Base-by-base conservation (phyloP, 495 filamentous ascomycete genomes). In the Xylaria longipes region DNA sequence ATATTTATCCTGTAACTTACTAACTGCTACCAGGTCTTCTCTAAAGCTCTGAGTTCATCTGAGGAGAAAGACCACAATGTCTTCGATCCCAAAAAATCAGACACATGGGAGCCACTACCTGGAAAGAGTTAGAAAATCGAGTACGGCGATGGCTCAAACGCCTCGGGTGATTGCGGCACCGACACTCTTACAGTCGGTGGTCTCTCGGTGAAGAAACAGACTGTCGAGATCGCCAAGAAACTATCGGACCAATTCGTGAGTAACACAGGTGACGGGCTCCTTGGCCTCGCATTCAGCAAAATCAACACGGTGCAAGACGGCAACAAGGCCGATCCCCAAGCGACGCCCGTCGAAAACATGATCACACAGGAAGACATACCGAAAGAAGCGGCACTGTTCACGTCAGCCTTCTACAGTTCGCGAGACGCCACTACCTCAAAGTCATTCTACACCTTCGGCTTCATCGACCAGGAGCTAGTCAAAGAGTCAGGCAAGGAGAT, bases 401-500 rank as follows among this genome's bases (percentile, higher is more conserved):
- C 92, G 0, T 90, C 87, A 27, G 90, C 92, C 65, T 86, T 94
- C 52, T 91, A 90, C 70, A 90, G 86, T 66, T 88, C 86, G 81
- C 85, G 88, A 29, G 89, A 91, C 79, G 74, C 81, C 37, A 83
- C 86, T 68, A 82, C 86, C 71, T 85, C 86, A 64, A 82, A 86
- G 64, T 90, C 89, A 2, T 94, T 94, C 83, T 94, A 92, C 81
- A 94, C 92, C 0, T 94, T 94, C 73, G 93, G 92, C 33, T 94
- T 84, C 76, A 90, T 94, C 75, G 92, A 94, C 75, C 76, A 92
- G 71, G 88, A 86, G 7, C 85, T 89, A 0, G 84, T 93, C 57
- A 84, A 82, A 54, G 82, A 82, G 8, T 85, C 86, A 0, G 87
- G 84, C 37, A 75, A 86, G 66, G 85, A 88, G 1, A 86, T 92